These are phyloP conservation scores for Calonectria honghensis DNA, from an alignment of 2,329 filamentous ascomycete genomes.

Conservation along the genomic window DNA sequence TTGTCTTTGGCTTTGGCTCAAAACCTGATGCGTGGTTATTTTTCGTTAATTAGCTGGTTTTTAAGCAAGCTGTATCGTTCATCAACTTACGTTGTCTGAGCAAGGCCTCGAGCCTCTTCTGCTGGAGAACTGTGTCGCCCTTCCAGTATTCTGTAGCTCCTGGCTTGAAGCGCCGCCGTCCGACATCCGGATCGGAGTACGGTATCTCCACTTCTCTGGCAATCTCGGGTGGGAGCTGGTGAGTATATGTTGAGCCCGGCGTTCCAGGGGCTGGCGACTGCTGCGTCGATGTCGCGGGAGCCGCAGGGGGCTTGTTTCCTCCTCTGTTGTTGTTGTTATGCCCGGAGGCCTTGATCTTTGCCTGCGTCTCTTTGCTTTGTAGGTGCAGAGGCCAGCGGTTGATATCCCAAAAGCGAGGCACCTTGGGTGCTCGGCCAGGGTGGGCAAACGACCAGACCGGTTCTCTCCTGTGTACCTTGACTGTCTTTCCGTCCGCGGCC, in stretches of 20 bases:
- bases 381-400: constrained; percentile 69
- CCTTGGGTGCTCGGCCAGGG: constrained; percentile 45
- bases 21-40: constrained; percentile 37
- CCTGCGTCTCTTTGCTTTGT: constrained; percentile 58
- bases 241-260: neutral
- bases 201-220: constrained; percentile 39
- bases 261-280: neutral
- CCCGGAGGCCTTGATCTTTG: constrained; percentile 51
- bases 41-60: constrained; percentile 25
- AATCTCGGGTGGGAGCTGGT: neutral
- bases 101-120: constrained; percentile 50
- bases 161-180: constrained; percentile 50
- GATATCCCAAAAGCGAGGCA: constrained; percentile 64
- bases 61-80: no score
- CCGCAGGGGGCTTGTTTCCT: neutral
- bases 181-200: constrained; percentile 43
- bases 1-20: constrained; percentile 26
- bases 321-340: neutral
- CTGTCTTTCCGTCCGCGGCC: constrained; percentile 40
- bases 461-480: constrained; percentile 53
- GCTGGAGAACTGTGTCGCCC: constrained; percentile 57
- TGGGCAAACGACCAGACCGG: constrained; percentile 58
- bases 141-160: constrained; percentile 54
- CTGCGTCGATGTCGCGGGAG: neutral
- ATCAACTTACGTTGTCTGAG: constrained; percentile 48